phyloP scores from a whole-genome alignment of 2,329 filamentous ascomycete genomes.

The Torrubiella hemipterigena region DNA sequence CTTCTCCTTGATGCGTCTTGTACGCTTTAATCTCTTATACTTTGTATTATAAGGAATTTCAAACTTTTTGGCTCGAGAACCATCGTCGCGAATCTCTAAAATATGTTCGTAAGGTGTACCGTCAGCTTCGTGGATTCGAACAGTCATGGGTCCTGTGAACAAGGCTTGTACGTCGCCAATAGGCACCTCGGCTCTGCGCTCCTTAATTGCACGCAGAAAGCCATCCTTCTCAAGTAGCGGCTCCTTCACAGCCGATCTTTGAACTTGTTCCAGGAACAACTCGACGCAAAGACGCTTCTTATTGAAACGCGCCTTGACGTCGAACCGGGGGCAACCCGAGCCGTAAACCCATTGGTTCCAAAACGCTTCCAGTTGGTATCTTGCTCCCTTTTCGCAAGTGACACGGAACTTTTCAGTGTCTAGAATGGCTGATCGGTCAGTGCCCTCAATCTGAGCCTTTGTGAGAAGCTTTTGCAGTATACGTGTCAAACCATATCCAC shows the following conservation, averaged over 20 bases:
- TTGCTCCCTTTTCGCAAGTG: conserved; percentile 77
- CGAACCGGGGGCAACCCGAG: conserved; percentile 79
- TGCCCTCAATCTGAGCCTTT: conserved; percentile 59
- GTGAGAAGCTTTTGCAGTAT: conserved; percentile 80
- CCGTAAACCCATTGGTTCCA: conserved; percentile 89
- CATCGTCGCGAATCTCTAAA: conserved; percentile 81
- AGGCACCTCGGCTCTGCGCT: conserved; percentile 58
- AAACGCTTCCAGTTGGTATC: conserved; percentile 77
- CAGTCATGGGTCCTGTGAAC: conserved; percentile 94
- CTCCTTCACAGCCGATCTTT: conserved; percentile 30
- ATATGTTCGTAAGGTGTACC: conserved; percentile 98
- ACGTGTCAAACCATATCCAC: conserved; percentile 69
- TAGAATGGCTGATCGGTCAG: conserved; percentile 57
- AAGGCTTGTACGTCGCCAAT: conserved; percentile 60
- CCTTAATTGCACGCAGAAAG: conserved; percentile 77
- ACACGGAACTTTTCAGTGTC: conserved; percentile 66
- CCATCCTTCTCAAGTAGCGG: conserved; percentile 53
- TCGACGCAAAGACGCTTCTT: conserved; percentile 96
- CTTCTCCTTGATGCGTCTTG: conserved; percentile 69
- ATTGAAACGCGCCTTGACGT: conserved; percentile 83
- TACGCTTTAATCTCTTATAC: conserved; percentile 92
- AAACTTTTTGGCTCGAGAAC: conserved; percentile 62
- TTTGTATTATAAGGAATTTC: conserved; percentile 99
- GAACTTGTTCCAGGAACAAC: conserved; percentile 74
- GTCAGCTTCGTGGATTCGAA: conserved; percentile 94